Percentiles rank a stretch among this genome's conserved stretches.
These are phyloP conservation scores for Aspergillus sclerotiicarbonarius DNA, from an alignment of 495 filamentous ascomycete species.

Conservation along the genomic window DNA sequence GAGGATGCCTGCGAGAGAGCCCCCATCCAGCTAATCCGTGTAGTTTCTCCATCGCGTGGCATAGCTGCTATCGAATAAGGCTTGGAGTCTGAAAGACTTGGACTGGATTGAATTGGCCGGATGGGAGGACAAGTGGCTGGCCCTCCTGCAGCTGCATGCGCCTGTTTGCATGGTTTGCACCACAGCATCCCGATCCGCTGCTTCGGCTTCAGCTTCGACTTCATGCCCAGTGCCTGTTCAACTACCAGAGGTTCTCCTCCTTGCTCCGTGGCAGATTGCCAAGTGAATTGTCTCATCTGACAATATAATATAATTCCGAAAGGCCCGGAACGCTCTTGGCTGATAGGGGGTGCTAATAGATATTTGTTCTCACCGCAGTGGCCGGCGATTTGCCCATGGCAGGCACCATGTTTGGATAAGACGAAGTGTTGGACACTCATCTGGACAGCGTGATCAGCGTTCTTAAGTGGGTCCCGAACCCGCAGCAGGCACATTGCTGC, in stretches of 20 bases:
- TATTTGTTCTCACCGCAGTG: neutral
- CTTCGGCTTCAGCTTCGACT: neutral
- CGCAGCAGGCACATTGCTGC: neutral
- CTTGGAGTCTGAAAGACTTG: neutral
- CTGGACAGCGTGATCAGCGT: neutral
- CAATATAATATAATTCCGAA: neutral
- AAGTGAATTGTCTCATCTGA: neutral
- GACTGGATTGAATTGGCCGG: neutral
- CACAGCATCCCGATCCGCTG: constrained; percentile 6
- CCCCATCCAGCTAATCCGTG: neutral
- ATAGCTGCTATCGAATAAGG: neutral
- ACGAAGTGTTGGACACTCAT: neutral
- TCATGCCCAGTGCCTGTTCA: neutral
- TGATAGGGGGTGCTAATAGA: neutral
- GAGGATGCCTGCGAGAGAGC: neutral
- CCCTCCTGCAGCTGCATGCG: too few species aligned
- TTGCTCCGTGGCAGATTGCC: neutral
- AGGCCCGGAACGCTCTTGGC: neutral
- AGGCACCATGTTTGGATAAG: neutral
- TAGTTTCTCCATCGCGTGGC: neutral
- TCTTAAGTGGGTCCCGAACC: too few species aligned
- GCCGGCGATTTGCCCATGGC: neutral
- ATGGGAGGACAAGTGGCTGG: neutral
- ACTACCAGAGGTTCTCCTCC: neutral
- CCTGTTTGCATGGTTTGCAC: constrained; percentile 14